Evolutionary conservation across 805 yeast species (phyloP).

Genomic region (Starmerella khaoyaiensis): DNA sequence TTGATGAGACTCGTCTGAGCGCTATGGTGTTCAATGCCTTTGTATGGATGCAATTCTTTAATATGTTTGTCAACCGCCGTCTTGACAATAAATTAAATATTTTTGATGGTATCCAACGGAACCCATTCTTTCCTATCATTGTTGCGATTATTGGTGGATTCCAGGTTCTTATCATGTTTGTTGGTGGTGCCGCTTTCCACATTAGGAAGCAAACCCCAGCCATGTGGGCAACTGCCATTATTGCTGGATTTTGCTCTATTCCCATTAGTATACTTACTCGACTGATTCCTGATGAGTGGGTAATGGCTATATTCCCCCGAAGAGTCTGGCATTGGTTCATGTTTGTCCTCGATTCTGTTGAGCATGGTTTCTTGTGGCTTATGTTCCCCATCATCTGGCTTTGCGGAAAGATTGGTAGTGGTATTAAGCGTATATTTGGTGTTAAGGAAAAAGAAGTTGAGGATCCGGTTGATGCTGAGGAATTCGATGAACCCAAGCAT

Average conservation of each 20-base stretch:
- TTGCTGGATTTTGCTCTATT: constrained; percentile 67
- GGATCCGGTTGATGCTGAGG: constrained; percentile 3
- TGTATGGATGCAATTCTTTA: constrained; percentile 96
- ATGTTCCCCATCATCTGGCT: constrained; percentile 20
- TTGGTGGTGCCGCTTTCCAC: constrained; percentile 93
- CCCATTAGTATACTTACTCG: constrained; percentile 72
- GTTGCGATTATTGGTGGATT: constrained; percentile 63
- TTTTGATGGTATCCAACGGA: constrained; percentile 67
- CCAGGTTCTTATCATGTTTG: constrained; percentile 85
- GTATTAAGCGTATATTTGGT: constrained; percentile 15
- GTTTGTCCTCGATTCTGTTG: constrained; percentile 15
- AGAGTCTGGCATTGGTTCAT: constrained; percentile 33
- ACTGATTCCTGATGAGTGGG: constrained; percentile 71
- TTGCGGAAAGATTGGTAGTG: constrained; percentile 1
- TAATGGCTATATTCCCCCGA: constrained; percentile 51
- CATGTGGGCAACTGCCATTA: constrained; percentile 80
- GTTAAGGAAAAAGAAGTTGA: too few species aligned
- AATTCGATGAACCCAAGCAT: constrained; percentile 6
- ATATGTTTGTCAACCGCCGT: constrained; percentile 78
- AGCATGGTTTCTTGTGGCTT: constrained; percentile 22
- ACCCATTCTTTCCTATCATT: constrained; percentile 67
- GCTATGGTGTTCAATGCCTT: constrained; percentile 90
- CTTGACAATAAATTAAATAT: constrained; percentile 76
- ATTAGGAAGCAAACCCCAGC: constrained; percentile 65
- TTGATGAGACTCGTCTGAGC: constrained; percentile 46